Conservation (phyloP, 1,284 basidiomycete species). For the Melampsora larici-populina region DNA sequence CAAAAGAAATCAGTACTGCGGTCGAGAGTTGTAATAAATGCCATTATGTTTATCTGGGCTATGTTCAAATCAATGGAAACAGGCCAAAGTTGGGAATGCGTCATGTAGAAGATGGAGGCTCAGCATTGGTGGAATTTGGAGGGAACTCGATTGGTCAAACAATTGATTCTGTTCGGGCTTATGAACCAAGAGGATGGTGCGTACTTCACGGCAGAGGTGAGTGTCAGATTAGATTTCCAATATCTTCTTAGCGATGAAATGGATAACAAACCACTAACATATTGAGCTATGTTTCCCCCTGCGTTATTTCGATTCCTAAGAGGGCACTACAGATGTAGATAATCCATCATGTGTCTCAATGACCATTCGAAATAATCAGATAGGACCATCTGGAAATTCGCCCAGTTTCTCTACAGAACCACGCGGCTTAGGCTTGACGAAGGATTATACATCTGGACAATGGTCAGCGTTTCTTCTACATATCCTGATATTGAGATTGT, state of each 20-base stretch:
- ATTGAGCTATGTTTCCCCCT: too few relatives aligned
- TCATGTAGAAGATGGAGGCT: neutral
- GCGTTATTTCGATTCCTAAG: neutral
- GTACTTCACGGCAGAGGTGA: neutral
- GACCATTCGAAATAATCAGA: conserved; percentile 1
- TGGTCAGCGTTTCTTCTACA: neutral
- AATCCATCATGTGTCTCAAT: neutral
- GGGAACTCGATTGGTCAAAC: neutral
- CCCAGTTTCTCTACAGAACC: neutral
- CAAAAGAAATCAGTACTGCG: neutral
- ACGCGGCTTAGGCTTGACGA: neutral
- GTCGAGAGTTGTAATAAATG: neutral
- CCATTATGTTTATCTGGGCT: neutral
- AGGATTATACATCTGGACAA: neutral
- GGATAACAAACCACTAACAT: too few relatives aligned
- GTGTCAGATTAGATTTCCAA: too few relatives aligned
- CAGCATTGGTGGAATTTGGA: neutral
- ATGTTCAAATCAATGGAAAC: conserved; percentile 8
- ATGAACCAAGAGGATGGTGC: conserved; percentile 1
- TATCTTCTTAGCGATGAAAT: too few relatives aligned
- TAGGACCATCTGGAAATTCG: neutral
- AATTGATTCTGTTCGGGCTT: neutral
- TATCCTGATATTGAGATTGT: too few relatives aligned
- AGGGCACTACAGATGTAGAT: neutral
- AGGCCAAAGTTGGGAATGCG: neutral